phyloP scores from a whole-genome alignment of 208 protist species.

The Jaenimonas drosophilae region DNA sequence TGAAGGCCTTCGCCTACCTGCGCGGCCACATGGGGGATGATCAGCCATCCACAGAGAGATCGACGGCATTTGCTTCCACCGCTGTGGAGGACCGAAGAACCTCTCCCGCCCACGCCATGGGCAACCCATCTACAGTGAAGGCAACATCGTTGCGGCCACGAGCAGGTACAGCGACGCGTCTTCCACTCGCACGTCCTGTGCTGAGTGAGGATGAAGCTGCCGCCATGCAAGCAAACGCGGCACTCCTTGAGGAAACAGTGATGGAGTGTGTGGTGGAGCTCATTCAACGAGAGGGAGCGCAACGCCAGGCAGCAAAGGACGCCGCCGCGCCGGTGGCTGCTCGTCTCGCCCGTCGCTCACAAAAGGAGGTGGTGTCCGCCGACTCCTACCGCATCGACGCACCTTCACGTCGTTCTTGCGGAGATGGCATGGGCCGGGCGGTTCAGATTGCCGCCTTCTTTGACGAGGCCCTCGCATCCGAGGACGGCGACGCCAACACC shows the following conservation, averaged over 20 bases:
- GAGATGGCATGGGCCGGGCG: neutral
- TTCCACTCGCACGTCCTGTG: neutral
- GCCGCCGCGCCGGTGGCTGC: neutral
- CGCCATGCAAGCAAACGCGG: slow-evolving; percentile 5
- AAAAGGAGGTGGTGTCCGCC: neutral
- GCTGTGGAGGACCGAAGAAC: slow-evolving; percentile 3
- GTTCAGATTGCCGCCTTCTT: slow-evolving; percentile 29
- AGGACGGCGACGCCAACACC: slow-evolving; percentile 13
- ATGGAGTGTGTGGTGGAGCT: slow-evolving; percentile 17
- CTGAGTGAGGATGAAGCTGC: slow-evolving; percentile 2
- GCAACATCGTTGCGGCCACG: neutral
- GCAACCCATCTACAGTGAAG: neutral
- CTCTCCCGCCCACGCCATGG: neutral
- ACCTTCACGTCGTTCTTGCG: neutral
- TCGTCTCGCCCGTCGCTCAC: neutral
- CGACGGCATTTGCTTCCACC: slow-evolving; percentile 3
- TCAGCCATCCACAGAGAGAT: neutral
- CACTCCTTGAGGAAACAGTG: slow-evolving; percentile 15
- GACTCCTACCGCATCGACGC: neutral
- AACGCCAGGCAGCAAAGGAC: neutral
- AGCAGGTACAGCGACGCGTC: neutral
- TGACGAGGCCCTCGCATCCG: slow-evolving; percentile 6
- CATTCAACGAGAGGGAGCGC: neutral
- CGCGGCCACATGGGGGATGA: no score
- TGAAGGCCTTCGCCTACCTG: slow-evolving; percentile 67